Evolutionary conservation across 805 yeast genomes (phyloP).

Genomic region (Barnettozyma sucrosica): DNA sequence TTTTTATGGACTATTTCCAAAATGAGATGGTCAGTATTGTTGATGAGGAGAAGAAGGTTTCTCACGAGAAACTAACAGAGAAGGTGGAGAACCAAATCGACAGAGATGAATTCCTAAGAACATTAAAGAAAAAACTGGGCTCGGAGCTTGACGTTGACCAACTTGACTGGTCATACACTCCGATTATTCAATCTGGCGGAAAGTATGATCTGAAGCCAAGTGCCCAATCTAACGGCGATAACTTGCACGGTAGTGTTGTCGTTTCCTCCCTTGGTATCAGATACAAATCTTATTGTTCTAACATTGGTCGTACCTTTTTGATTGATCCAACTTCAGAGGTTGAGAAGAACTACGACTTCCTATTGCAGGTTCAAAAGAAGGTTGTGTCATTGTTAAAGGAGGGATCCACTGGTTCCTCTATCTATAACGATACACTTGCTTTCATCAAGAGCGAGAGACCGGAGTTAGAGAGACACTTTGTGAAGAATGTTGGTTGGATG

Average conservation of each 20-base stretch:
- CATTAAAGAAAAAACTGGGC: constrained; percentile 48
- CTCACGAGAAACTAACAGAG: constrained; percentile 70
- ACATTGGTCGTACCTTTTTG: constrained; percentile 79
- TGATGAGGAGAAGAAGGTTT: constrained; percentile 76
- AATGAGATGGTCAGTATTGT: constrained; percentile 84
- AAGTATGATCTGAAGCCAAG: constrained; percentile 79
- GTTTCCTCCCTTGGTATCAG: constrained; percentile 80
- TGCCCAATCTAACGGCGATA: constrained; percentile 65
- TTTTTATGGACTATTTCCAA: constrained; percentile 74
- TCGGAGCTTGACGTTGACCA: constrained; percentile 68
- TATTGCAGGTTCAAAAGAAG: constrained; percentile 62
- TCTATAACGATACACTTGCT: constrained; percentile 59
- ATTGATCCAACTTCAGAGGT: constrained; percentile 82
- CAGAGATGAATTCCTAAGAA: constrained; percentile 59
- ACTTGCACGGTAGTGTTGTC: constrained; percentile 71
- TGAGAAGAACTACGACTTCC: constrained; percentile 72
- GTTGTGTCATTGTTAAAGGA: constrained; percentile 55
- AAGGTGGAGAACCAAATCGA: constrained; percentile 78
- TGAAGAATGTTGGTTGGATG: constrained; percentile 81
- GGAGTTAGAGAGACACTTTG: constrained; percentile 55
- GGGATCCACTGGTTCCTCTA: constrained; percentile 56
- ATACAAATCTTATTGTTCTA: constrained; percentile 85
- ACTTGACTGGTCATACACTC: constrained; percentile 91
- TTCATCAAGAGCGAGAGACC: constrained; percentile 59
- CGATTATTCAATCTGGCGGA: constrained; percentile 85